Percentiles rank a stretch among this genome's conserved stretches.
Conservation (phyloP, 75 land plant genomes). For the Isoetes taiwanensis region DNA sequence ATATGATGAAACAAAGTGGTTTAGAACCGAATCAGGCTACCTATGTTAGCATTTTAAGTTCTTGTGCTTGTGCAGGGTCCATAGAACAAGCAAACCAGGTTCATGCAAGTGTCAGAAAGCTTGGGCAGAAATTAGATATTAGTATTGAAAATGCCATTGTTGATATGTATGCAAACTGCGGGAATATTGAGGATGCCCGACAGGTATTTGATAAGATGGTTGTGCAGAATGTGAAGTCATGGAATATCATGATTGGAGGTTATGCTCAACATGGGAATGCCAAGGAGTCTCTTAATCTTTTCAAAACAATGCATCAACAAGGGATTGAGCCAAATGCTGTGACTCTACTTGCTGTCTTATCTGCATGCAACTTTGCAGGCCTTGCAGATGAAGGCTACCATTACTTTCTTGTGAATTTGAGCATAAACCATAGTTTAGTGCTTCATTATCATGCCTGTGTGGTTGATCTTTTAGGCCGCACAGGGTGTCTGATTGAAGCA, state of each 20-base stretch:
- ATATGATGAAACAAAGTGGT: too few species aligned
- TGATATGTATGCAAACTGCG: neutral
- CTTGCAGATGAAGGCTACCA: neutral
- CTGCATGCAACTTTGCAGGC: conserved; percentile 8
- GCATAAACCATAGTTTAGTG: neutral
- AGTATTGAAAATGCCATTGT: neutral
- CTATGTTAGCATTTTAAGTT: too few species aligned
- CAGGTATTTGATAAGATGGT: neutral
- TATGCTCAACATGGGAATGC: neutral
- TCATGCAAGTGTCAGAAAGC: too few species aligned
- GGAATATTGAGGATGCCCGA: neutral
- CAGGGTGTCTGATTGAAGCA: neutral
- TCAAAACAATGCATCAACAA: neutral
- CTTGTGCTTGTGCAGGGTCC: too few species aligned
- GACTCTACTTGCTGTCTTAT: neutral
- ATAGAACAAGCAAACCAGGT: too few species aligned
- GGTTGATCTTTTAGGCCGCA: conserved; percentile 4
- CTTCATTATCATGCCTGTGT: conserved; percentile 6
- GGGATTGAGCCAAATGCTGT: neutral
- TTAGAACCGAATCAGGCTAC: too few species aligned
- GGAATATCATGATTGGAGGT: neutral
- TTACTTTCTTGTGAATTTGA: neutral
- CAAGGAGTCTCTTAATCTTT: neutral
- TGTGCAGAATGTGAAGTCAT: neutral
- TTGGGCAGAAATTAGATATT: too few species aligned